Evolutionary conservation across 2,329 filamentous ascomycete genomes (phyloP).

Genomic region (Nemania sp.): DNA sequence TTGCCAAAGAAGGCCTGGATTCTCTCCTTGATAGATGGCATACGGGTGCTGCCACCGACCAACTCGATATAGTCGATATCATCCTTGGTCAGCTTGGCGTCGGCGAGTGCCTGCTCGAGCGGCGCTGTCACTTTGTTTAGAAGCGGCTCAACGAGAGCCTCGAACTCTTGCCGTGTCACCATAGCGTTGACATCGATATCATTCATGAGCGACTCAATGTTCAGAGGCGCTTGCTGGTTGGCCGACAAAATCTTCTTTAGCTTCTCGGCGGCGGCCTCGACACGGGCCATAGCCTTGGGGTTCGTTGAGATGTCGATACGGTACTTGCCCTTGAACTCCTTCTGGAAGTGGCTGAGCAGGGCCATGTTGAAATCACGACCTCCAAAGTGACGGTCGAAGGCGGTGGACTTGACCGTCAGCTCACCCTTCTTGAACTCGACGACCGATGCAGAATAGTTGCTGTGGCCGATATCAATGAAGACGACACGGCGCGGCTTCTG

Average conservation of each 20-base stretch:
- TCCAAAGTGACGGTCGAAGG: slow-evolving; percentile 95
- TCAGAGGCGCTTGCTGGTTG: slow-evolving; percentile 89
- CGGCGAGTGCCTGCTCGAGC: slow-evolving; percentile 89
- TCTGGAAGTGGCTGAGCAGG: slow-evolving; percentile 89
- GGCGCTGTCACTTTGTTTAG: slow-evolving; percentile 73
- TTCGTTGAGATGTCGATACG: slow-evolving; percentile 94
- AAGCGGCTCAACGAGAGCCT: slow-evolving; percentile 85
- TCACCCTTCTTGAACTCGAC: slow-evolving; percentile 98
- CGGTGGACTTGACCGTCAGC: slow-evolving; percentile 87
- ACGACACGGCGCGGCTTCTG: slow-evolving; percentile 90
- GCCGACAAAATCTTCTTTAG: slow-evolving; percentile 98
- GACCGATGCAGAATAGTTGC: slow-evolving; percentile 91
- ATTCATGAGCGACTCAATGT: slow-evolving; percentile 98
- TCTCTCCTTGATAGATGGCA: slow-evolving; percentile 87
- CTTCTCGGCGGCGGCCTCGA: slow-evolving; percentile 90
- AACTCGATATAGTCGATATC: slow-evolving; percentile 95
- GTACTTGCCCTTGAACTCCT: slow-evolving; percentile 97
- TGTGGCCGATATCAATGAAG: slow-evolving; percentile 95
- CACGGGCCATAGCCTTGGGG: slow-evolving; percentile 85
- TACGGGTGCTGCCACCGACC: slow-evolving; percentile 91
- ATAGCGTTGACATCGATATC: slow-evolving; percentile 88
- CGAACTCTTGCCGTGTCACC: slow-evolving; percentile 92
- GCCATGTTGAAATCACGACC: slow-evolving; percentile 97
- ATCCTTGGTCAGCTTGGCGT: slow-evolving; percentile 86
- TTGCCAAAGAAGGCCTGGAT: slow-evolving; percentile 94